phyloP scores from a whole-genome alignment of 2,329 filamentous ascomycete genomes.

The Zymoseptoria pseudotritici region DNA sequence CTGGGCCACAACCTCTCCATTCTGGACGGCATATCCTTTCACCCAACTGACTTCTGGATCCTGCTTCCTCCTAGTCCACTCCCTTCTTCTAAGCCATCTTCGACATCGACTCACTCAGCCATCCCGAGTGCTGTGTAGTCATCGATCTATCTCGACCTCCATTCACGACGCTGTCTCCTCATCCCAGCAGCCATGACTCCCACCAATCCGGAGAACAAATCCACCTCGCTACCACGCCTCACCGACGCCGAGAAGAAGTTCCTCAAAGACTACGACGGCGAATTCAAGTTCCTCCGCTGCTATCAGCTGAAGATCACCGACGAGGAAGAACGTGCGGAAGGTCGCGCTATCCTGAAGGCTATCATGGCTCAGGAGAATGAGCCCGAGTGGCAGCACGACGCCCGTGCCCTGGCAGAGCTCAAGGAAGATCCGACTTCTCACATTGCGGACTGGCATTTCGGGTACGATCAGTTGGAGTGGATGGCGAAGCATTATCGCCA shows the following conservation, averaged over 20 bases:
- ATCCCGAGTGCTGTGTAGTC: background rate
- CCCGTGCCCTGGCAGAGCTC: background rate
- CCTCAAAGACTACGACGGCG: slow-evolving; percentile 28
- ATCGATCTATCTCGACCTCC: background rate
- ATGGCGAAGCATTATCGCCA: background rate
- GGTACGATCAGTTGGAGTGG: background rate
- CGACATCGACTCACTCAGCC: background rate
- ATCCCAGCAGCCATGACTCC: background rate
- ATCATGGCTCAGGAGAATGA: slow-evolving; percentile 12
- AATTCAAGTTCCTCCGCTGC: slow-evolving; percentile 30
- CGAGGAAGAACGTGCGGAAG: slow-evolving; percentile 34
- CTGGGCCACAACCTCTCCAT: too few species aligned
- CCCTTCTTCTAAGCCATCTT: too few species aligned
- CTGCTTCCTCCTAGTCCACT: too few species aligned
- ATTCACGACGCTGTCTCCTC: background rate
- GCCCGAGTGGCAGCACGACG: background rate
- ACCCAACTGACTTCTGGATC: too few species aligned
- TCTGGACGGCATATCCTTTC: too few species aligned
- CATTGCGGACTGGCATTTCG: background rate
- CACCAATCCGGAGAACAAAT: background rate
- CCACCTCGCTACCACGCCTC: background rate
- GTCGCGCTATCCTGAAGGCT: slow-evolving; percentile 24
- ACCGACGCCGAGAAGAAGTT: slow-evolving; percentile 27
- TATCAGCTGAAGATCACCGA: slow-evolving; percentile 31
- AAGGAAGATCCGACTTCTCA: background rate